Base-by-base conservation (phyloP, 78 protist species). In the Mastigamoeba balamuthi region DNA sequence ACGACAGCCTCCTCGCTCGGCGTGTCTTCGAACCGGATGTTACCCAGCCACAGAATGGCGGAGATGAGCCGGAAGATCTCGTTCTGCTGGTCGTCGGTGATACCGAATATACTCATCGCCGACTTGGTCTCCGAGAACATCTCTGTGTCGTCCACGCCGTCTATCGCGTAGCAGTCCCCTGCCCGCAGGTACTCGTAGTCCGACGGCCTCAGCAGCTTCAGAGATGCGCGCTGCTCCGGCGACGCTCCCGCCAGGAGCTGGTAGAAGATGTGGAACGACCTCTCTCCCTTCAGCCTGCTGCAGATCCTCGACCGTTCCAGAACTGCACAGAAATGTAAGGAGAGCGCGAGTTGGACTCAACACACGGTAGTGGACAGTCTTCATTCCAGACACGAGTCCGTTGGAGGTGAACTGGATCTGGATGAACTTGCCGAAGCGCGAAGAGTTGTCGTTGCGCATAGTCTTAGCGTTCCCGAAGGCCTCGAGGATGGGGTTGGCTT, bases 221-320 rank as follows among this genome's bases (percentile, higher is more conserved):
- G 67, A 8, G 68, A 66, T 72, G 69, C 76, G 72, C 25, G n/a
- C 42, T 81, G 76, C 38, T 86, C 84, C 25, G 80, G 40, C 36
- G 83, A 29, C 40, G 91, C 88, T 29, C 94, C 94, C 43, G 72
- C 68, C 37, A 85, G 28, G 29, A 95, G 76, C 85, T 97, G 99
- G 88, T 95, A 97, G 85, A 95, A 97, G 64, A 92, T 89, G 92
- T 97, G 99, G 85, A 88, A 97, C 30, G 27, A 74, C 37, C 99
- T 84, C 82, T 97, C 99, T n/a, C 84, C 80, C n/a, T 74, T 40
- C 0, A 58, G 52, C 69, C 91, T 97, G 65, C 44, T 43, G 38
- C 90, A 75, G 64, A 91, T 86, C 40, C 98, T 89, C 6, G 90
- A 74, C 88, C 93, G 92, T 69, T 95, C 97, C 37, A 93, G 83